Percentiles rank a stretch among this genome's conserved stretches.
Evolutionary conservation across 2,329 filamentous ascomycete species (phyloP).

Genomic region (Amauroascus niger): DNA sequence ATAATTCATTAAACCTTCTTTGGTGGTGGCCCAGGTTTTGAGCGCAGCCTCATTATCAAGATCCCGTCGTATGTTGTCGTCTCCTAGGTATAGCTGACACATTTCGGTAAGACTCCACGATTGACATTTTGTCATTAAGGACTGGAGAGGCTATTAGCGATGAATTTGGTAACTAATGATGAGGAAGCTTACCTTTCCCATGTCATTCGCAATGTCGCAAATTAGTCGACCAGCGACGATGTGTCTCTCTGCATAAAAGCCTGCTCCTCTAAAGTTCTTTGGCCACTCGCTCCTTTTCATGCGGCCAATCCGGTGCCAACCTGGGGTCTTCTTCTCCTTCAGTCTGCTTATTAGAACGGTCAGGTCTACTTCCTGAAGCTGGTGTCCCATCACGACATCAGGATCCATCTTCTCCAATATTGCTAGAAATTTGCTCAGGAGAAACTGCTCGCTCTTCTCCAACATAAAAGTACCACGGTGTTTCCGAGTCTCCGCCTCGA

Average conservation of each 20-base stretch:
- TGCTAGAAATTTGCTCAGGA: conserved; percentile 80
- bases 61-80: conserved; percentile 63
- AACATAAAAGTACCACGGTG: conserved; percentile 68
- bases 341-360: conserved; percentile 79
- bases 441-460: conserved; percentile 72
- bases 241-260: conserved; percentile 87
- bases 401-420: conserved; percentile 82
- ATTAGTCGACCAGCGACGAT: conserved; percentile 79
- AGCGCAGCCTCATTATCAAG: conserved; percentile 81
- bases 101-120: conserved; percentile 98
- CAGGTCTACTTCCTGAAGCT: conserved; percentile 95
- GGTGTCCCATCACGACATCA: conserved; percentile 86
- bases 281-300: conserved; percentile 81
- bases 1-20: conserved; percentile 83
- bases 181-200: conserved; percentile 59
- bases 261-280: conserved; percentile 70
- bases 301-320: conserved; percentile 88
- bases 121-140: conserved; percentile 91
- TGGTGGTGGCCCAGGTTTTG: conserved; percentile 74
- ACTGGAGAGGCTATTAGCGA: conserved; percentile 38
- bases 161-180: not conserved
- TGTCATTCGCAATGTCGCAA: conserved; percentile 90
- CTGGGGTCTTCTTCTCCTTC: conserved; percentile 79
- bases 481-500: conserved; percentile 66
- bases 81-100: conserved; percentile 78